A percentile compares a stretch with the other conserved stretches of the same genome.
Evolutionary conservation across 1,284 basidiomycete genomes (phyloP).

Genomic region (Ganoderma lucidum): DNA sequence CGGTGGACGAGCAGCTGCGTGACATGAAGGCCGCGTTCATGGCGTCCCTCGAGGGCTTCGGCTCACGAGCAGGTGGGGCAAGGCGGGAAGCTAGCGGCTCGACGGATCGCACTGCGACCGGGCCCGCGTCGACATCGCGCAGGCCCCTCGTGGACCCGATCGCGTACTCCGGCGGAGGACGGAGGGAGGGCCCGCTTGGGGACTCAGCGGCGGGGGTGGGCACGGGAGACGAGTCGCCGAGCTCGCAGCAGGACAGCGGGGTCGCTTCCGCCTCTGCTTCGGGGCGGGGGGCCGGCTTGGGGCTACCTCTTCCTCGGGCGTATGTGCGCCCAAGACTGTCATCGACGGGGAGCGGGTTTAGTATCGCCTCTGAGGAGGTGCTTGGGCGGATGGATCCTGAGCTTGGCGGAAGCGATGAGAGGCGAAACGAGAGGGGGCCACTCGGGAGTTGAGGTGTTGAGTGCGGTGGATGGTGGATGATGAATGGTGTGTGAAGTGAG

Average conservation of each 20-base stretch:
- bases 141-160: slow-evolving; percentile 20
- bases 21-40: slow-evolving; percentile 73
- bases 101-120: slow-evolving; percentile 17
- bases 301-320: slow-evolving; percentile 24
- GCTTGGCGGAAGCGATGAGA: slow-evolving; percentile 33
- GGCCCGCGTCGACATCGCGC: slow-evolving; percentile 8
- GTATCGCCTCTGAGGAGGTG: slow-evolving; percentile 45
- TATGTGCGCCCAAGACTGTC: slow-evolving; percentile 39
- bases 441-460: slow-evolving; percentile 17
- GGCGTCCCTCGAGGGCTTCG: slow-evolving; percentile 54
- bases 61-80: slow-evolving; percentile 17
- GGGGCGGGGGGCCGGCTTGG: slow-evolving; percentile 6
- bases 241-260: neutral
- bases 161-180: slow-evolving; percentile 18
- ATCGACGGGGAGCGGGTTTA: slow-evolving; percentile 42
- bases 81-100: slow-evolving; percentile 24
- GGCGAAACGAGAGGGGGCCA: slow-evolving; percentile 24
- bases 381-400: slow-evolving; percentile 45
- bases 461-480: neutral
- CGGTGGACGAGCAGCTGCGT: slow-evolving; percentile 67
- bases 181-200: slow-evolving; percentile 27
- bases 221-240: neutral
- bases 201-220: neutral
- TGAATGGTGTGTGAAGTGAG: neutral
- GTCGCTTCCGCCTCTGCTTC: neutral